These are phyloP conservation scores for Pontederia paniculata DNA, from an alignment of 176 grass and related monocot species.

Conservation along the genomic window DNA sequence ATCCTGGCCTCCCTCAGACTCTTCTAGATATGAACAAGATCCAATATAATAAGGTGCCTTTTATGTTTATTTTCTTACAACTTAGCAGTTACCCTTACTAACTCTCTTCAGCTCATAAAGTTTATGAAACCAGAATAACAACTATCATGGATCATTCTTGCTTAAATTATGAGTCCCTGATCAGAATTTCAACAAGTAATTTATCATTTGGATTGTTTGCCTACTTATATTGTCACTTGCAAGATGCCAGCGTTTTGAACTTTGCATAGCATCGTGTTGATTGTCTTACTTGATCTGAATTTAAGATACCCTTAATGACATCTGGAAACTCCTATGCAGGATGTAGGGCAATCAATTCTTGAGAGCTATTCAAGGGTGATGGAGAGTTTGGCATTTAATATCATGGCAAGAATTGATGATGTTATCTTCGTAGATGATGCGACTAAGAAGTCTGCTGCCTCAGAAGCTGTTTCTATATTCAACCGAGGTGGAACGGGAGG, in stretches of 20 bases:
- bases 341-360: constrained; percentile 89
- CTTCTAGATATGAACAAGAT: constrained; percentile 96
- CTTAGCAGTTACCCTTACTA: background rate
- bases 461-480: constrained; percentile 52
- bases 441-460: constrained; percentile 49
- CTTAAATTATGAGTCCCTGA: too few species aligned
- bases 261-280: too few species aligned
- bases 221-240: too few species aligned
- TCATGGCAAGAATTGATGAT: constrained; percentile 80
- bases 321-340: constrained; percentile 34
- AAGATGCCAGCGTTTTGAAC: too few species aligned
- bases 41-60: constrained; percentile 82
- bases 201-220: too few species aligned
- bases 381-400: constrained; percentile 88
- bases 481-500: constrained; percentile 44
- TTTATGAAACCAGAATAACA: too few species aligned
- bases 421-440: constrained; percentile 72
- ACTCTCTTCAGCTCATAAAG: too few species aligned
- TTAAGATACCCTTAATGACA: too few species aligned
- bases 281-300: too few species aligned
- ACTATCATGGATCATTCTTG: too few species aligned
- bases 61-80: background rate
- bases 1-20: constrained; percentile 80
- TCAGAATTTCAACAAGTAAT: too few species aligned
- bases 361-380: constrained; percentile 89